These are phyloP conservation scores for Penicillium sp. DNA, from an alignment of 2,329 filamentous ascomycete species.

Conservation along the genomic window DNA sequence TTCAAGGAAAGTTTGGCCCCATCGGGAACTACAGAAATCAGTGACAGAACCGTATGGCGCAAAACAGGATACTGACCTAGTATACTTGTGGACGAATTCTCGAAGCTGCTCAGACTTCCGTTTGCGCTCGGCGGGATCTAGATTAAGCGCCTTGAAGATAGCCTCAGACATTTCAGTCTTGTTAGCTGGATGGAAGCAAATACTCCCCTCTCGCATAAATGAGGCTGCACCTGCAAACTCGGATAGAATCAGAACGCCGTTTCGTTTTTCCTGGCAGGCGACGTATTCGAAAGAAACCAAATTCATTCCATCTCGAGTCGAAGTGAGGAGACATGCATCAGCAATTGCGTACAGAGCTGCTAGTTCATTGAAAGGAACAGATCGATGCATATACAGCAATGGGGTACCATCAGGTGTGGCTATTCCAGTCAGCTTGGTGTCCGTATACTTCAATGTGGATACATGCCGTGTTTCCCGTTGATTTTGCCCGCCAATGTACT, in stretches of 20 bases:
- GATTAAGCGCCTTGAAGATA: slow-evolving; percentile 82
- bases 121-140: slow-evolving; percentile 77
- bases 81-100: slow-evolving; percentile 90
- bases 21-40: slow-evolving; percentile 29
- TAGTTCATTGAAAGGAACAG: slow-evolving; percentile 87
- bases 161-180: slow-evolving; percentile 86
- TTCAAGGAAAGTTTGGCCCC: slow-evolving; percentile 34
- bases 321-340: slow-evolving; percentile 85
- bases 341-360: slow-evolving; percentile 89
- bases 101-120: slow-evolving; percentile 81
- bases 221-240: slow-evolving; percentile 95
- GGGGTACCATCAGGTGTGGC: slow-evolving; percentile 92
- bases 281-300: slow-evolving; percentile 97
- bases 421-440: slow-evolving; percentile 23
- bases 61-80: slow-evolving; percentile 53
- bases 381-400: slow-evolving; percentile 93
- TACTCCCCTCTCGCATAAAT: slow-evolving; percentile 74
- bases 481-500: slow-evolving; percentile 92
- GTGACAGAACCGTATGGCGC: neutral
- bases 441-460: neutral
- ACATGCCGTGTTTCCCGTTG: slow-evolving; percentile 77
- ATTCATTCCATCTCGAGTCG: slow-evolving; percentile 94
- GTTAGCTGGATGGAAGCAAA: slow-evolving; percentile 95
- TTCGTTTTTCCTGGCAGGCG: slow-evolving; percentile 79
- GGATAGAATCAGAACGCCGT: slow-evolving; percentile 89